Evolutionary conservation across 345 rosid genomes (phyloP), one percentile per base, ranked within the genome.

Genomic region (Syzygium jambos): DNA sequence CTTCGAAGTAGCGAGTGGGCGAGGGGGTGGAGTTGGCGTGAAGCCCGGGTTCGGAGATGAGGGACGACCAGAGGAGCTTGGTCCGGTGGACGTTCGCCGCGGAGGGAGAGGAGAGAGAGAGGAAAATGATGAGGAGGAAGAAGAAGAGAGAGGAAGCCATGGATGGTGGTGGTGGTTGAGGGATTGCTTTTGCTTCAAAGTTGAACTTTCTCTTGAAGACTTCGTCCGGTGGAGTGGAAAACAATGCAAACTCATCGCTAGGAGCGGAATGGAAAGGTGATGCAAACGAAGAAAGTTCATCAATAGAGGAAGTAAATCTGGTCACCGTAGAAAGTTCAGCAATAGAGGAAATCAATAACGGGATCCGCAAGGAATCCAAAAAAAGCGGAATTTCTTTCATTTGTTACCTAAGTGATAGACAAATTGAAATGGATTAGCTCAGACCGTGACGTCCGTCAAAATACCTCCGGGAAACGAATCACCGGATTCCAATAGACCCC

Each of bases 1-100:
- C 99, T 87, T 97, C 99, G 86, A 97, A 97, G 93, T 85, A 97
- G 68, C 90, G 92, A 23, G 65, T 52, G 49, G 86, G 86, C 16
- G 88, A 55, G 84, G 84, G 27, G 27, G 82, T 11, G 25, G 82
- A 89, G 86, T 88, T 89, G 86, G 49, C 4, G 49, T 54, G 90
- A 11, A 73, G 87, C 16, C 87, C 78, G 88, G 89, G 91, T 38
- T 91, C 95, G 56, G 89, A 86, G 86, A 91, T 53, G 88, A 90
- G 85, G 86, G 92, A 63, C 82, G 90, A 89, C 93, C 93, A 78
- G 84, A 29, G 82, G 91, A 65, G n/a, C 90, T 73, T 52, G 90
- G 88, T 78, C 90, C 88, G 85, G 88, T 91, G n/a, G 49, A 73
- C 49, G 84, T 63, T 90, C 87, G 92, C 89, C 22, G 63, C n/a